These are phyloP conservation scores for Nakazawaea siamensis DNA, from an alignment of 805 yeast genomes.

Conservation along the genomic window DNA sequence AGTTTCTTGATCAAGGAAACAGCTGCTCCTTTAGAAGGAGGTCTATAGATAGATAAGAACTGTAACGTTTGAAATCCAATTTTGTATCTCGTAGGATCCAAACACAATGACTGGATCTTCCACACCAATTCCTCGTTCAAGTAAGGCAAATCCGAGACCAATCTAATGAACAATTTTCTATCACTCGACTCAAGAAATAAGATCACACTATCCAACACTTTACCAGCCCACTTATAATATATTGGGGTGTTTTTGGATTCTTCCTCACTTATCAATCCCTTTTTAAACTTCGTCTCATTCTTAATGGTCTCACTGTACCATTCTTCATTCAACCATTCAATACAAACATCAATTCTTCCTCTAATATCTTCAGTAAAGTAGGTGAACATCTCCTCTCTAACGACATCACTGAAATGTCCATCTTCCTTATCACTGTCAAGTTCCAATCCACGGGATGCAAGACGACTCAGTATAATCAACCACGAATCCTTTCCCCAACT, in stretches of 20 bases:
- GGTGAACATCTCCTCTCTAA: conserved; percentile 64
- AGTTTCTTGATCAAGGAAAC: conserved; percentile 40
- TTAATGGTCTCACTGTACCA: conserved; percentile 62
- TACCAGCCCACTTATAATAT: conserved; percentile 64
- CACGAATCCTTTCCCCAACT: conserved; percentile 61
- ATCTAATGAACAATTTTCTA: conserved; percentile 69
- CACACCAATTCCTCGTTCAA: conserved; percentile 54
- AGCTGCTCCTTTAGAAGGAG: conserved; percentile 63
- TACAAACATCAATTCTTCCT: conserved; percentile 60
- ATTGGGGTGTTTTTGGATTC: conserved; percentile 29
- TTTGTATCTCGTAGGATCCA: conserved; percentile 76
- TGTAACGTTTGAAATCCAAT: conserved; percentile 80
- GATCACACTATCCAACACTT: conserved; percentile 67
- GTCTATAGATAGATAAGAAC: conserved; percentile 81
- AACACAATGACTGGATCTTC: conserved; percentile 64
- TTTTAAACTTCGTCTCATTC: conserved; percentile 22
- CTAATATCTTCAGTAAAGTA: conserved; percentile 71
- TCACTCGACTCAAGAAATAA: conserved; percentile 82
- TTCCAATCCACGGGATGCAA: conserved; percentile 73
- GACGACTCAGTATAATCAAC: conserved; percentile 64
- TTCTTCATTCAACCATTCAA: conserved; percentile 94
- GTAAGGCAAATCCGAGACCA: conserved; percentile 82
- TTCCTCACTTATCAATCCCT: conserved; percentile 16
- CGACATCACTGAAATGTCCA: conserved; percentile 39
- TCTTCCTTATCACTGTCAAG: conserved; percentile 11